A percentile compares a stretch with the other conserved stretches of the same genome.
These are phyloP conservation scores for Podaxis rugospora DNA, from an alignment of 768 basidiomycete species.

Conservation along the genomic window DNA sequence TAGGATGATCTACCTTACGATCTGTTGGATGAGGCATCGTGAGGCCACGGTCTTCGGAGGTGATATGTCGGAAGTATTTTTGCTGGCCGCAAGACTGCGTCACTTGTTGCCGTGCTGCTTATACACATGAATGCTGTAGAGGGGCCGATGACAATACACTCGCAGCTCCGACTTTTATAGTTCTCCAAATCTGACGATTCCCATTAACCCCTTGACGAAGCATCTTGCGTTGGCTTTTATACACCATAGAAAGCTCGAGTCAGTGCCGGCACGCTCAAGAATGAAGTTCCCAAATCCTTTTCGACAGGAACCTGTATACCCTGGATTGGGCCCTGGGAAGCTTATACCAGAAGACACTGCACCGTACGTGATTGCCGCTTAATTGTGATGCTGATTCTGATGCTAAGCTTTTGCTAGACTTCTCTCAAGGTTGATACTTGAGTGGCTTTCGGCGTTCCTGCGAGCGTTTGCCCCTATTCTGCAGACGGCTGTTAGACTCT, in stretches of 20 bases:
- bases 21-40: too few relatives aligned
- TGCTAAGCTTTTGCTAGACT: constrained; percentile 16
- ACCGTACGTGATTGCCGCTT: constrained; percentile 24
- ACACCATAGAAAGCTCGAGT: neutral
- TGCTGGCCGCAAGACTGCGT: constrained; percentile 3
- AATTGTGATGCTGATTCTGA: neutral
- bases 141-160: neutral
- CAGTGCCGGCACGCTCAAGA: neutral
- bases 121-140: neutral
- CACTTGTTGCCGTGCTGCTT: neutral
- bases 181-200: neutral
- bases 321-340: constrained; percentile 42
- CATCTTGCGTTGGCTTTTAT: neutral
- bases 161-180: neutral
- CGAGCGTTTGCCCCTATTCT: constrained; percentile 20
- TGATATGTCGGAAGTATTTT: neutral
- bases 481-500: constrained; percentile 32
- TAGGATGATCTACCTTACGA: too few relatives aligned
- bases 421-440: constrained; percentile 36
- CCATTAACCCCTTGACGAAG: neutral
- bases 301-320: constrained; percentile 40
- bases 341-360: constrained; percentile 36
- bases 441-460: constrained; percentile 45
- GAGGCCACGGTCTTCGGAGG: too few relatives aligned
- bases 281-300: constrained; percentile 34